These are phyloP conservation scores for Papiliotrema terrestris DNA, from an alignment of 1,284 basidiomycete species.

Conservation along the genomic window DNA sequence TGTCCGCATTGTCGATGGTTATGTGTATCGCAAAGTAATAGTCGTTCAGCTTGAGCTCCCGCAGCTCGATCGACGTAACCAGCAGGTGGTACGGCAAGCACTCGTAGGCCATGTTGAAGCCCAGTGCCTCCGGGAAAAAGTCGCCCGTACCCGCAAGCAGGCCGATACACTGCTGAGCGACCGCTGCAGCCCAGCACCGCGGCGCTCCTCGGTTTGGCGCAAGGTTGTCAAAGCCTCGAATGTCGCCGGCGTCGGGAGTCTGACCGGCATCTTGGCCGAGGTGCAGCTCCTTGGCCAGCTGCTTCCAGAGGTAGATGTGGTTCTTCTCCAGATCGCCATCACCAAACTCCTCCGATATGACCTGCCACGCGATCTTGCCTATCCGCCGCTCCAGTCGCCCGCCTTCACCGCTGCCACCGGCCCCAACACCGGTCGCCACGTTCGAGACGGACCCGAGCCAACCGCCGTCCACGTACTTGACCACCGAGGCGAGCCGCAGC, in stretches of 20 bases:
- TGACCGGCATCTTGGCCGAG: conserved; percentile 3
- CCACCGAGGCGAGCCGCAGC: conserved; percentile 27
- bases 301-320: conserved; percentile 33
- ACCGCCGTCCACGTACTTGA: conserved; percentile 41
- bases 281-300: conserved; percentile 19
- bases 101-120: conserved; percentile 45
- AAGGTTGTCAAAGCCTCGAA: conserved; percentile 23
- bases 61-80: conserved; percentile 33
- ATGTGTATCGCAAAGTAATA: conserved; percentile 42
- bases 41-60: conserved; percentile 36
- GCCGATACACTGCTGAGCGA: conserved; percentile 37
- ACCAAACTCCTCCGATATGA: conserved; percentile 42
- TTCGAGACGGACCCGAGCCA: conserved; percentile 27
- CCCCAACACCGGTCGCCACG: conserved; percentile 8
- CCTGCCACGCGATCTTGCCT: conserved; percentile 38
- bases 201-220: conserved; percentile 21
- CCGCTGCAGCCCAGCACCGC: conserved; percentile 35
- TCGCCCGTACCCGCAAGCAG: conserved; percentile 25
- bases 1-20: conserved; percentile 39
- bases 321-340: conserved; percentile 40
- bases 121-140: conserved; percentile 37
- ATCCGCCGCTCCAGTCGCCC: conserved; percentile 14
- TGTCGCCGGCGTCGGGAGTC: conserved; percentile 13
- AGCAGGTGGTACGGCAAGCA: conserved; percentile 37
- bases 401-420: neutral